Evolutionary conservation across 345 rosid genomes (phyloP).

Genomic region (Sonneratia caseolaris): DNA sequence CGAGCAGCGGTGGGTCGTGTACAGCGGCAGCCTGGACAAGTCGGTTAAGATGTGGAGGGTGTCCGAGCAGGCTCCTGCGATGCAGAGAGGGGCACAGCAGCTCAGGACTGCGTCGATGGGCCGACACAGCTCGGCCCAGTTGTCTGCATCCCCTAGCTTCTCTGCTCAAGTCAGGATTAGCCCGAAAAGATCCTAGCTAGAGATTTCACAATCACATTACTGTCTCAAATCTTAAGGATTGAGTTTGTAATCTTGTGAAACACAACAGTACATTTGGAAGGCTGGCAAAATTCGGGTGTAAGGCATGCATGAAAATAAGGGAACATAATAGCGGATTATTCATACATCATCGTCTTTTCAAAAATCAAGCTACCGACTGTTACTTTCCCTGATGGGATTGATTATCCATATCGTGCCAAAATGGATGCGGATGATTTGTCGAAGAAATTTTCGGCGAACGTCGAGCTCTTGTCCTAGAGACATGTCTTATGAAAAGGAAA

Average conservation of each 20-base stretch:
- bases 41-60: conserved; percentile 88
- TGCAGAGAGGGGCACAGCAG: conserved; percentile 10
- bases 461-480: too few species aligned
- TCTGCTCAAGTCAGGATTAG: conserved; percentile 29
- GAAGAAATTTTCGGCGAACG: too few species aligned
- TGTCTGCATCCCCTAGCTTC: conserved; percentile 25
- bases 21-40: conserved; percentile 89
- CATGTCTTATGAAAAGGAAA: neutral
- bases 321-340: too few species aligned
- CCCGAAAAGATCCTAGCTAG: conserved; percentile 11
- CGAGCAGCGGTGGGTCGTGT: conserved; percentile 62
- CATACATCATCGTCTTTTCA: too few species aligned
- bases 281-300: neutral
- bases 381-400: too few species aligned
- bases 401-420: too few species aligned
- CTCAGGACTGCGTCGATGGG: neutral
- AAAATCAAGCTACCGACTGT: too few species aligned
- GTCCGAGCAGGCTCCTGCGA: conserved; percentile 46
- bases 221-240: neutral
- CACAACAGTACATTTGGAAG: too few species aligned
- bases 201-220: too few species aligned
- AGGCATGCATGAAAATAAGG: neutral
- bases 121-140: neutral
- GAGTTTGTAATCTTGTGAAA: neutral
- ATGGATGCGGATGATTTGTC: too few species aligned